A percentile compares a stretch with the other conserved stretches of the same genome.
Evolutionary conservation across 2,329 filamentous ascomycete species (phyloP).

Genomic region (Fusarium drepaniforme): DNA sequence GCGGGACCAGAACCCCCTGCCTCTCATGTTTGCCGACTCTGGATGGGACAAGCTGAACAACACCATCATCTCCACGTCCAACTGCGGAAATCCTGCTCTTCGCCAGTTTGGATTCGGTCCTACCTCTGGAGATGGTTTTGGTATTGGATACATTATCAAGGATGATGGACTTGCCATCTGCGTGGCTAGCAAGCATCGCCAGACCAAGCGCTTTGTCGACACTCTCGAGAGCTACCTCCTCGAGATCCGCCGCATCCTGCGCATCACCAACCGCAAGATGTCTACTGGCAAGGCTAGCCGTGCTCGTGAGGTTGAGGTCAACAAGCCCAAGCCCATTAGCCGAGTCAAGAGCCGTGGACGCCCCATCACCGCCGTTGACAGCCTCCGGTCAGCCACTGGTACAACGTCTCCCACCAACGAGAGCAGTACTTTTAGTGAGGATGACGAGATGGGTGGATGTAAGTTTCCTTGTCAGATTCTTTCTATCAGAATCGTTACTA

Average conservation of each 20-base stretch:
- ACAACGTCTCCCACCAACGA: conserved; percentile 75
- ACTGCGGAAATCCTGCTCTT: conserved; percentile 95
- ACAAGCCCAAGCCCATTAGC: conserved; percentile 52
- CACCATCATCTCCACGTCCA: conserved; percentile 96
- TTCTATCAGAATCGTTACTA: conserved; percentile 37
- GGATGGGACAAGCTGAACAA: conserved; percentile 97
- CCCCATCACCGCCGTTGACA: conserved; percentile 72
- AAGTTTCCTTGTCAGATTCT: conserved; percentile 59
- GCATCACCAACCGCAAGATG: conserved; percentile 70
- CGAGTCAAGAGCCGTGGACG: conserved; percentile 79
- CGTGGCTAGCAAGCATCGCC: conserved; percentile 91
- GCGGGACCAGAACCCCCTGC: conserved; percentile 66
- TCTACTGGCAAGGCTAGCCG: conserved; percentile 59
- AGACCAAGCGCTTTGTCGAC: conserved; percentile 91
- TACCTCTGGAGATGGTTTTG: conserved; percentile 93
- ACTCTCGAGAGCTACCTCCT: conserved; percentile 90
- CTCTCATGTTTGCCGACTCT: conserved; percentile 84
- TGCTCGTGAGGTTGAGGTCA: conserved; percentile 65
- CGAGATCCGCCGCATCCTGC: conserved; percentile 87
- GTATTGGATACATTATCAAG: conserved; percentile 99
- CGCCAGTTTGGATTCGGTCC: conserved; percentile 98
- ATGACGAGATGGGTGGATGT: conserved; percentile 94
- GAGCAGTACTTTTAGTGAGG: conserved; percentile 80
- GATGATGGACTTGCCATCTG: conserved; percentile 83
- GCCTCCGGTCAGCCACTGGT: conserved; percentile 56